Base-by-base conservation (phyloP, 306 rosid species). In the Cucumis melo region DNA sequence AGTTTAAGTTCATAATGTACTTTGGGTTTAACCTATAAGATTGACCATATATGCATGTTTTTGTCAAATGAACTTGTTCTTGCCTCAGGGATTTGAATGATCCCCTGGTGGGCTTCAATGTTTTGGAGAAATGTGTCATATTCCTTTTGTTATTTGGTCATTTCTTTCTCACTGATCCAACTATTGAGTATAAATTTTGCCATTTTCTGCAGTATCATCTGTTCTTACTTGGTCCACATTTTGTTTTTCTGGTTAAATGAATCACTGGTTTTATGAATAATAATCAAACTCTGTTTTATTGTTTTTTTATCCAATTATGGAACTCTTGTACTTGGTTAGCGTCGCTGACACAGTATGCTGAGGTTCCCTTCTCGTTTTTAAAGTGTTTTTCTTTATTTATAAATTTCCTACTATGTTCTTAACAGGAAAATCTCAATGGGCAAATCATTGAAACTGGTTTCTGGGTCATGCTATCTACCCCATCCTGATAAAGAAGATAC, bases 401-500 rank as follows among this genome's bases (percentile, higher is more conserved):
- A 39, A 39, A 41, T 66, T 66, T 41, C 55, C 29, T 32, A 9
- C 27, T 44, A 76, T 60, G 32, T 58, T 76, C 20, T 41, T 60
- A 74, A 61, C 92, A 95, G 99, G 90, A 88, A 92, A 76, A 59
- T 77, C 41, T 82, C 86, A 72, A 81, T 82, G 11, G 90, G 84
- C 3, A 92, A 89, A 83, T 64, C 87, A 73, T 88, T 95, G 27
- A 88, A 88, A 88, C 85, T 95, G 74, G 65, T 85, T 68, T 92
- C 99, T 36, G 99, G 87, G 74, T 95, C 99, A 23, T 95, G 97
- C 81, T 94, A 88, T 83, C 88, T 94, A 80, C 99, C 99, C 27
- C 99, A 94, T 81, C 99, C 99, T 4, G 96, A 90, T 70, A 95
- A 95, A 84, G 99, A 95, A 82, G 98, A 92, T 62, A 95, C 98